A percentile compares a stretch with the other conserved stretches of the same genome.
These are phyloP conservation scores for Exophiala alcalophila DNA, from an alignment of 2,329 filamentous ascomycete genomes.

Conservation along the genomic window DNA sequence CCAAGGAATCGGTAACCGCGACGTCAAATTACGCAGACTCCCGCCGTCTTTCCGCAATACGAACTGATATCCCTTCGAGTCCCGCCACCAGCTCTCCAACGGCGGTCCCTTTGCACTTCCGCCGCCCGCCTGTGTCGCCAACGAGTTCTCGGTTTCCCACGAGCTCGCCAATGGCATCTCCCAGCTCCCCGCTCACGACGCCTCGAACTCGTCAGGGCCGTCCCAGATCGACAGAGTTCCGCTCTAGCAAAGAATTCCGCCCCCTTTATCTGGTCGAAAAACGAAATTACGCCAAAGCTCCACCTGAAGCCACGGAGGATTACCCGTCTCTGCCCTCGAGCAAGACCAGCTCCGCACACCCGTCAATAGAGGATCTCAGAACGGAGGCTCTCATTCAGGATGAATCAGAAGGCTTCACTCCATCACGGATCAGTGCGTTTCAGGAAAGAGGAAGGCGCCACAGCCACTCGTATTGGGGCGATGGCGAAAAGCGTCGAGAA, in stretches of 20 bases:
- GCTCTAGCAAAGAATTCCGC: slow-evolving; percentile 63
- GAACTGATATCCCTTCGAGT: slow-evolving; percentile 22
- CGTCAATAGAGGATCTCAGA: slow-evolving; percentile 45
- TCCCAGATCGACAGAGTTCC: slow-evolving; percentile 53
- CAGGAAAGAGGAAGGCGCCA: slow-evolving; percentile 32
- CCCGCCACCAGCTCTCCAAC: slow-evolving; percentile 47
- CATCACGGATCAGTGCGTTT: slow-evolving; percentile 21
- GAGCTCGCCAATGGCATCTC: slow-evolving; percentile 33
- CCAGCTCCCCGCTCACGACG: slow-evolving; percentile 43
- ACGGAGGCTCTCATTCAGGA: slow-evolving; percentile 36
- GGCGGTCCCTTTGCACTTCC: slow-evolving; percentile 52
- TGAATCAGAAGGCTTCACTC: slow-evolving; percentile 24
- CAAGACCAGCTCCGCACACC: slow-evolving; percentile 47
- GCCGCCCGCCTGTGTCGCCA: slow-evolving; percentile 45
- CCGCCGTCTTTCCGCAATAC: slow-evolving; percentile 24
- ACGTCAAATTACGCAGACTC: slow-evolving; percentile 14
- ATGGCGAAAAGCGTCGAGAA: slow-evolving; percentile 13
- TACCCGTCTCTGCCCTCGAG: slow-evolving; percentile 53
- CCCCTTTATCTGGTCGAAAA: slow-evolving; percentile 80
- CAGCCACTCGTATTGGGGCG: slow-evolving; percentile 27
- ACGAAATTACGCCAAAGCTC: slow-evolving; percentile 45
- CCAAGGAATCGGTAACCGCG: slow-evolving; percentile 35
- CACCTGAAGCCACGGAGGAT: slow-evolving; percentile 40
- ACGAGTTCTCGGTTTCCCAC: slow-evolving; percentile 40
- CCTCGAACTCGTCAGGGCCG: slow-evolving; percentile 44